Conservation (phyloP, 257 asterid genomes). For the Solanum ossicruentum region DNA sequence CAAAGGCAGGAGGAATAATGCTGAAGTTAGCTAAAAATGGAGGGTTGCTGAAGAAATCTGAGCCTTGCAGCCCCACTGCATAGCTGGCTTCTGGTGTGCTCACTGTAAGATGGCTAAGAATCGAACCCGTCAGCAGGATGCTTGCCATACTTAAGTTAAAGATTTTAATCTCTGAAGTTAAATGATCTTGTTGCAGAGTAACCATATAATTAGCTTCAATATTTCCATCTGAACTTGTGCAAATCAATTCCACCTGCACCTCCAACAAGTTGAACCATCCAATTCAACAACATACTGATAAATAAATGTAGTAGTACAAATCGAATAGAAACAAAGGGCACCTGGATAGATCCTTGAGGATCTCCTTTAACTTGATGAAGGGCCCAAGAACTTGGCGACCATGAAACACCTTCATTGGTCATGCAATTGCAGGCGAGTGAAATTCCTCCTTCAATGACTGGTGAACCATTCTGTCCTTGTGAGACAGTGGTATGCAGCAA, state of each 20-base stretch:
- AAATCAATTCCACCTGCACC: conserved; percentile 40
- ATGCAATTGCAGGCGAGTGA: conserved; percentile 31
- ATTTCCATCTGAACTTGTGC: conserved; percentile 13
- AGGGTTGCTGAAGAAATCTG: conserved; percentile 45
- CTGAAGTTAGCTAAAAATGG: conserved; percentile 33
- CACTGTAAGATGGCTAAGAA: conserved; percentile 48
- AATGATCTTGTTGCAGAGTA: conserved; percentile 28
- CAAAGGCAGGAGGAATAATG: conserved; percentile 41
- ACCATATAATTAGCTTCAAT: conserved; percentile 36
- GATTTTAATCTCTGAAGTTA: conserved; percentile 36
- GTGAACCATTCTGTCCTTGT: conserved; percentile 6
- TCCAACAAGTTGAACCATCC: neutral
- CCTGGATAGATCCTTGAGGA: conserved; percentile 50
- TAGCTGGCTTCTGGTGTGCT: conserved; percentile 81
- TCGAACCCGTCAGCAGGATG: conserved; percentile 31
- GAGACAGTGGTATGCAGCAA: conserved; percentile 61
- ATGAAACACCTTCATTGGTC: conserved; percentile 19
- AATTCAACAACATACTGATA: neutral
- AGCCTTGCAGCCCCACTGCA: conserved; percentile 55
- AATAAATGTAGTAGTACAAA: neutral
- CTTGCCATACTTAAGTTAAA: conserved; percentile 26
- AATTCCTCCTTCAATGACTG: conserved; percentile 53
- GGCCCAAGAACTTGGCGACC: conserved; percentile 45
- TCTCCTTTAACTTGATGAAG: conserved; percentile 33
- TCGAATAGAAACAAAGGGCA: neutral